Base-by-base conservation (phyloP, 106 monocot genomes). In the Platanthera guangdongensis region DNA sequence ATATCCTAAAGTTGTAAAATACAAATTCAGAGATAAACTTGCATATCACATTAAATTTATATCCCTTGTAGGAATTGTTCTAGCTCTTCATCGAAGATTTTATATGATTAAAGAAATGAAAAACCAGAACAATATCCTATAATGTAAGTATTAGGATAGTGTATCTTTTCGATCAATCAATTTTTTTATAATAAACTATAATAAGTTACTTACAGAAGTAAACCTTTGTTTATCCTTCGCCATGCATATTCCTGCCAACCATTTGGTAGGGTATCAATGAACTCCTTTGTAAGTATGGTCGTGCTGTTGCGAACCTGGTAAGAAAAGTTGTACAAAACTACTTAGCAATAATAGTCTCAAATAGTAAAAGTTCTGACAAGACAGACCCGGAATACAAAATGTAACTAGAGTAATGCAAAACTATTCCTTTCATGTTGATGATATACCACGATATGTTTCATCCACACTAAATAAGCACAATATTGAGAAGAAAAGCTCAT, bases 171-270 rank as follows among this genome's bases (percentile, higher is more conserved):
- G 5, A 70, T 16, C 16, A 70, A 70, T 70, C 1, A 4, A 16
- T 47, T 16, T 39, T 46, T 0, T 70, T 2, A 46, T 1, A 15
- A 13, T n/a, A 70, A 48, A 47, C 16, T 15, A 70, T 70, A 7
- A 70, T 47, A 15, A 2, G 68, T 21, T 75, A 93, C 96, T 89
- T 71, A 94, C 94, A 99, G 86, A 76, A 71, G 86, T 68, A 88
- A 75, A 72, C 97, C 97, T 79, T 94, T 94, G 55, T 99, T 99
- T 72, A 99, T 92, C 77, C 97, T 92, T 10, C 85, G 89, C 97
- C 97, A 99, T 76, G 94, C 97, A 83, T 94, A 99, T 71, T 94
- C 88, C 76, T 90, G 83, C 97, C 97, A 94, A 63, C 97, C 97
- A 92, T 99, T 88, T 86, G 92, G 94, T 49, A 99, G 77, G 73